These are phyloP conservation scores for Penicillium lagena DNA, from an alignment of 495 filamentous ascomycete genomes.

Conservation along the genomic window DNA sequence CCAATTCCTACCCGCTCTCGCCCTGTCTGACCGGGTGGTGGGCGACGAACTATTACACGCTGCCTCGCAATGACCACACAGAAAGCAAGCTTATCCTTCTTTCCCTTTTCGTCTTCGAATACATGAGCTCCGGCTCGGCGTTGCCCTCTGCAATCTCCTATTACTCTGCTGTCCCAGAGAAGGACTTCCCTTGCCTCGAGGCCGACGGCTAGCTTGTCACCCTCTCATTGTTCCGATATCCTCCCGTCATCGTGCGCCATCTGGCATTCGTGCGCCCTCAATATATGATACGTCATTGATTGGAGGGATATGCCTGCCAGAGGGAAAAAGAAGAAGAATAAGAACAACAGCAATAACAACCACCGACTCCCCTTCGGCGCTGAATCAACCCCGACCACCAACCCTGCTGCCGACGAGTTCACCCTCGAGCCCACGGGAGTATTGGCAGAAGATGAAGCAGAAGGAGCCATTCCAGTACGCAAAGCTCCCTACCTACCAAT, in stretches of 20 bases:
- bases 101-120: conserved; percentile 25
- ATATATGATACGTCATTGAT: conserved; percentile 29
- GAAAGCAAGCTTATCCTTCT: conserved; percentile 24
- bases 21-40: conserved; percentile 25
- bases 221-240: conserved; percentile 24
- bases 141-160: neutral
- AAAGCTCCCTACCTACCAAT: conserved; percentile 30
- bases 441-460: conserved; percentile 27
- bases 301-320: conserved; percentile 30
- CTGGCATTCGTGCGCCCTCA: conserved; percentile 13
- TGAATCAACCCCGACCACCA: conserved; percentile 16
- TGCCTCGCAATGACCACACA: conserved; percentile 27
- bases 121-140: conserved; percentile 7
- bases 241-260: conserved; percentile 18
- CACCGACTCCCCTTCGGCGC: conserved; percentile 19
- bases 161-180: conserved; percentile 10
- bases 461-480: conserved; percentile 34
- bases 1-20: conserved; percentile 19
- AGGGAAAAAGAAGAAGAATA: conserved; percentile 27
- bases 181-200: conserved; percentile 16
- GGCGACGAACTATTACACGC: conserved; percentile 33
- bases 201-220: conserved; percentile 25
- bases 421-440: conserved; percentile 23
- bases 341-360: conserved; percentile 26
- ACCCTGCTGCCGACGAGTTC: conserved; percentile 12